These are phyloP conservation scores for Exophiala sp. DNA, from an alignment of 2,329 filamentous ascomycete species.

Conservation along the genomic window DNA sequence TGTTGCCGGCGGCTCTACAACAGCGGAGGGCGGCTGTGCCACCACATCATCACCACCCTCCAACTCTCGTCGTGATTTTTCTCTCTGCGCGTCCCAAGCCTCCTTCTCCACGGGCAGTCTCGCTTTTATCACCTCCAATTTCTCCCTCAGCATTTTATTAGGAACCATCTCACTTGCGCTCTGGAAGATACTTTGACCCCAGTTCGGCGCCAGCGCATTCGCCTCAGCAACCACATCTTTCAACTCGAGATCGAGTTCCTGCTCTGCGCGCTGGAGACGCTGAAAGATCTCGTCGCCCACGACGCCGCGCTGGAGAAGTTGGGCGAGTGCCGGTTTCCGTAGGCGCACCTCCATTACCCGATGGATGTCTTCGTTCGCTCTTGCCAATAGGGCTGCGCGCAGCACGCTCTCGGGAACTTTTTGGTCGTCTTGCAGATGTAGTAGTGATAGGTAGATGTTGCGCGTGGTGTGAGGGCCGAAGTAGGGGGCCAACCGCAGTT, in stretches of 20 bases:
- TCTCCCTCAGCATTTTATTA: conserved; percentile 72
- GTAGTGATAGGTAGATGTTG: conserved; percentile 88
- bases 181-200: conserved; percentile 96
- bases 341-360: conserved; percentile 84
- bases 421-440: conserved; percentile 67
- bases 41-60: conserved; percentile 48
- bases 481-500: conserved; percentile 86
- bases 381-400: conserved; percentile 80
- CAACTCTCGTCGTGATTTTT: conserved; percentile 80
- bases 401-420: conserved; percentile 78
- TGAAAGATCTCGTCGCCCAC: conserved; percentile 97
- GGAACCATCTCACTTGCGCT: conserved; percentile 93
- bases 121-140: conserved; percentile 69
- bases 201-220: conserved; percentile 81
- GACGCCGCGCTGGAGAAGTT: conserved; percentile 80
- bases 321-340: conserved; percentile 81
- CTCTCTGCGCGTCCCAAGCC: conserved; percentile 85
- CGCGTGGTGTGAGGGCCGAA: conserved; percentile 87
- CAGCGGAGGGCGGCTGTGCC: not conserved
- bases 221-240: conserved; percentile 86
- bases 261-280: conserved; percentile 84
- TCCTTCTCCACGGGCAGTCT: conserved; percentile 71
- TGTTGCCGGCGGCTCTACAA: not conserved
- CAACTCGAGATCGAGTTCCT: conserved; percentile 95
- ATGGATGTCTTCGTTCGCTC: conserved; percentile 89